These are phyloP conservation scores for Naganishia randhawae DNA, from an alignment of 768 basidiomycete species.

Conservation along the genomic window DNA sequence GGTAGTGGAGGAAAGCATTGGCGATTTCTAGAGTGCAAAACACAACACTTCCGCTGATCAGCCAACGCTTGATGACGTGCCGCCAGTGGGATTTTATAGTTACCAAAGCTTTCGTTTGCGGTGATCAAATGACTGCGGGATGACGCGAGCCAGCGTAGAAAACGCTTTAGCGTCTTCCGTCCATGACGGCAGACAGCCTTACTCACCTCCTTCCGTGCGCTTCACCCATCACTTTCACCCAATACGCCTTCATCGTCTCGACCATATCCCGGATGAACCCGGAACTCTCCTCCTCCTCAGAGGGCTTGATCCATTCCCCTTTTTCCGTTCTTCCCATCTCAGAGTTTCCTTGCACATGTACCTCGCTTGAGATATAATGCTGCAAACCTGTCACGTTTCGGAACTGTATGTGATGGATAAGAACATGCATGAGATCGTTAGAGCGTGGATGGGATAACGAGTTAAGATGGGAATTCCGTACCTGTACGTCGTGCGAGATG, in stretches of 20 bases:
- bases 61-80: neutral
- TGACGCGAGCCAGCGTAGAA: neutral
- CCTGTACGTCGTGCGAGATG: constrained; percentile 14
- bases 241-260: constrained; percentile 7
- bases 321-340: neutral
- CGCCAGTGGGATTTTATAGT: neutral
- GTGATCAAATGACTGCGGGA: constrained; percentile 12
- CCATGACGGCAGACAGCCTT: neutral
- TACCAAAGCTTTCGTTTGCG: constrained; percentile 18
- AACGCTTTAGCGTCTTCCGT: too few species aligned
- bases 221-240: constrained; percentile 6
- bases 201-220: constrained; percentile 22
- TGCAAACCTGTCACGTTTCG: neutral
- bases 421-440: neutral
- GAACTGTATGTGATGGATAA: constrained; percentile 4
- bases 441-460: neutral
- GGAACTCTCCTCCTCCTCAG: neutral
- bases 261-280: constrained; percentile 17
- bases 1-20: constrained; percentile 15
- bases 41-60: too few species aligned
- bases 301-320: neutral
- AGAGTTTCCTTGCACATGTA: neutral
- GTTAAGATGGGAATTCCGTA: neutral
- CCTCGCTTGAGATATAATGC: neutral
- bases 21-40: constrained; percentile 12